A percentile compares a stretch with the other conserved stretches of the same genome.
phyloP scores from a whole-genome alignment of 23 red algal genomes.

The Gracilaria domingensis region DNA sequence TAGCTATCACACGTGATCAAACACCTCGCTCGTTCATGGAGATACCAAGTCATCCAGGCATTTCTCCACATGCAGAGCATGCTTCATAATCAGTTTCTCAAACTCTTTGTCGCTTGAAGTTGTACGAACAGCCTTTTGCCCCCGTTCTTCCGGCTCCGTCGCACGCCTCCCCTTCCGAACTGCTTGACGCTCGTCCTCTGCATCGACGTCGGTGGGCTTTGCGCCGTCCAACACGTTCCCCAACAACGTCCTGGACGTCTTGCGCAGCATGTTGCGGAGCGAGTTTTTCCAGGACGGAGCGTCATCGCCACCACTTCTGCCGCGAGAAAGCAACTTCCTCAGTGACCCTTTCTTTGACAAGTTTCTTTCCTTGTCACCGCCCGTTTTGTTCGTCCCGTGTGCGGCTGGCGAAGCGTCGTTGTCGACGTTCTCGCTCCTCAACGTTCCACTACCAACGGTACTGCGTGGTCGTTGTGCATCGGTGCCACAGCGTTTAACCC shows the following conservation, averaged over 20 bases:
- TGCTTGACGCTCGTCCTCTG: background rate
- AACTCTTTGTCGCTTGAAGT: background rate
- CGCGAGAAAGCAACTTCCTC: background rate
- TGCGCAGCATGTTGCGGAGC: slow-evolving; percentile 1
- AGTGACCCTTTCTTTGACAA: background rate
- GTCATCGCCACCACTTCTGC: background rate
- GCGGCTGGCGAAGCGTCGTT: no score
- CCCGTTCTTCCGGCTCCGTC: background rate
- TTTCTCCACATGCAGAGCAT: background rate
- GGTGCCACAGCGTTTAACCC: no score
- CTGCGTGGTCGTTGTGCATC: no score
- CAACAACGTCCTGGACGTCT: background rate
- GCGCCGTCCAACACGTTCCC: background rate
- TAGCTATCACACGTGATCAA: no score
- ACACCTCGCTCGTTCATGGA: background rate
- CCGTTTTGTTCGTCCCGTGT: background rate
- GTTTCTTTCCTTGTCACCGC: background rate
- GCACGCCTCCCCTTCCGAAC: background rate
- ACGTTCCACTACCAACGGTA: no score
- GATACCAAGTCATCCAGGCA: background rate
- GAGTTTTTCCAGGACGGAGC: background rate
- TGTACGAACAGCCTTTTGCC: no score
- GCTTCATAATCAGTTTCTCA: background rate
- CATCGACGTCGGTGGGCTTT: background rate
- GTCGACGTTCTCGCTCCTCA: no score